Evolutionary conservation across 441 rosid species (phyloP).

Genomic region (Syzygium malaccense): DNA sequence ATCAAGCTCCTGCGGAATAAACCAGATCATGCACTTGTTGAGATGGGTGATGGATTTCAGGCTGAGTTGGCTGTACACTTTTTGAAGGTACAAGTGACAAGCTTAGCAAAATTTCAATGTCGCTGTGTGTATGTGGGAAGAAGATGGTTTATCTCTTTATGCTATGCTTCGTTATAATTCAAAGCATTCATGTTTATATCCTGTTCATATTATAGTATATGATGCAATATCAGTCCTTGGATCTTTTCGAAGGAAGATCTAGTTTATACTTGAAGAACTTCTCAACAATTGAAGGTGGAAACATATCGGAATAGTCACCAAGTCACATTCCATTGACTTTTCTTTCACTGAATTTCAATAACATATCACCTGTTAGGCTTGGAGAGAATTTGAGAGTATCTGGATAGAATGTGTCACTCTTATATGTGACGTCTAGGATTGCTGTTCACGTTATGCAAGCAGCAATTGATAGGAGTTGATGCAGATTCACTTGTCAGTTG

Average conservation of each 20-base stretch:
- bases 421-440: background rate
- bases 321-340: background rate
- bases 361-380: background rate
- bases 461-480: background rate
- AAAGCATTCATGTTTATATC: background rate
- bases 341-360: background rate
- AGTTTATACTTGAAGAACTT: background rate
- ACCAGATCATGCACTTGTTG: constrained; percentile 98
- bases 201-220: background rate
- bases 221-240: background rate
- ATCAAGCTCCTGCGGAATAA: constrained; percentile 92
- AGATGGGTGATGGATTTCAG: constrained; percentile 99
- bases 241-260: background rate
- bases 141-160: background rate
- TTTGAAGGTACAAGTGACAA: constrained; percentile 59
- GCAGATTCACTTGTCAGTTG: background rate
- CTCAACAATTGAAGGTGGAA: background rate
- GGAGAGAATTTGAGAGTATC: background rate
- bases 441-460: background rate
- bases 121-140: background rate
- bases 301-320: background rate
- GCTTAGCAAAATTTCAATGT: background rate
- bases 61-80: constrained; percentile 96
- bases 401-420: background rate
- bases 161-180: background rate